These are phyloP conservation scores for Saccharomycopsis sp. DNA, from an alignment of 805 yeast genomes.

Conservation along the genomic window DNA sequence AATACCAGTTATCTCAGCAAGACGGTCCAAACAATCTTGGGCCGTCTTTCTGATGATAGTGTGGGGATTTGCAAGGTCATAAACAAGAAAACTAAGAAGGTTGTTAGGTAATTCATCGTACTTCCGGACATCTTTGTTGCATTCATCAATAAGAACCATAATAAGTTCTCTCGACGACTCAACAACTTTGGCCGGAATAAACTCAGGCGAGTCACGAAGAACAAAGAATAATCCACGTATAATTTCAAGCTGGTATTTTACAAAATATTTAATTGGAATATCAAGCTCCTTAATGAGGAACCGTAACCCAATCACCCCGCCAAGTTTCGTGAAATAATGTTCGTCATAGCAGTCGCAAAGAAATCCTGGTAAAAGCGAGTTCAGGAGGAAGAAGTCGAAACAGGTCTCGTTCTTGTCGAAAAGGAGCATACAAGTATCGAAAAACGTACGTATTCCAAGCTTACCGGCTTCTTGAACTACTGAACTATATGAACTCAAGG, in stretches of 20 bases:
- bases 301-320: slow-evolving; percentile 80
- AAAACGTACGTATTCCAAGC: slow-evolving; percentile 55
- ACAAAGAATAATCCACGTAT: slow-evolving; percentile 85
- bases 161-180: slow-evolving; percentile 64
- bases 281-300: slow-evolving; percentile 62
- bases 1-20: slow-evolving; percentile 69
- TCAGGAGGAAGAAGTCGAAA: slow-evolving; percentile 64
- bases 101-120: slow-evolving; percentile 47
- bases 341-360: slow-evolving; percentile 90
- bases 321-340: slow-evolving; percentile 75
- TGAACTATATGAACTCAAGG: slow-evolving; percentile 69
- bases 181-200: slow-evolving; percentile 76
- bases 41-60: slow-evolving; percentile 76
- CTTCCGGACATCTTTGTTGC: slow-evolving; percentile 56
- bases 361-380: slow-evolving; percentile 70
- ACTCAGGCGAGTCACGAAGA: slow-evolving; percentile 79
- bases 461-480: slow-evolving; percentile 69
- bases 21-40: slow-evolving; percentile 56
- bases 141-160: slow-evolving; percentile 52
- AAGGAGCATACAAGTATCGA: slow-evolving; percentile 43
- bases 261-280: slow-evolving; percentile 68
- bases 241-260: slow-evolving; percentile 73
- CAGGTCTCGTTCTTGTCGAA: slow-evolving; percentile 66
- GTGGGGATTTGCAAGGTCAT: slow-evolving; percentile 86
- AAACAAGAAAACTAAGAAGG: slow-evolving; percentile 80